Base-by-base conservation (phyloP, 768 basidiomycete genomes). In the Clitopilus passeckerianus region DNA sequence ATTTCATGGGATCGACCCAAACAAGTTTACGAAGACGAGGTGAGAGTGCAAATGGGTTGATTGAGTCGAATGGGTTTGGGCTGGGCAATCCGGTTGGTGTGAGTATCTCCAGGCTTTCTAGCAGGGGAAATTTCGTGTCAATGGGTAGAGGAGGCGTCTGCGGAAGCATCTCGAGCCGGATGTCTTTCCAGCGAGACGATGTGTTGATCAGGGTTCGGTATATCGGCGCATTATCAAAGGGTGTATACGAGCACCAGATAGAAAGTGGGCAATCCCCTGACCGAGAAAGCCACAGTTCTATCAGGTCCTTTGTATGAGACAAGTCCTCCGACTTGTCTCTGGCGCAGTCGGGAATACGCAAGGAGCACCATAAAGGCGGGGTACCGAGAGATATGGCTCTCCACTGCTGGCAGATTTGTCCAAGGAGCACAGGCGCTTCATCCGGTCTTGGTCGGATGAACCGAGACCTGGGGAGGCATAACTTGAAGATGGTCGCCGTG, bases 331-430 rank as follows among this genome's bases (percentile, higher is more conserved):
- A 12, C 18, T 20, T 50, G 5, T 18, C 5, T 4, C 23, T 61
- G 3, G 27, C 7, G 27, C 4, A 7, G 50, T 74, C 72, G 8
- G 57, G 35, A 6, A 74, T 56, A 10, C 66, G 56, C 18, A 73
- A 60, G 53, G 64, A 68, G 9, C 70, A 62, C 72, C 72, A 74
- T 0, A 74, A 57, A 57, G 72, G 69, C 2, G 74, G 70, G 1
- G 74, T 68, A 5, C 63, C 60, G 15, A 67, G 64, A 20, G 58
- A 65, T 58, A 75, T 63, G 6, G 30, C 53, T 44, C 72, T 63
- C 72, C 72, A 74, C 23, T 71, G 64, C 16, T 64, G 71, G 60
- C 72, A 74, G 27, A 74, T 64, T 18, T 66, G 73, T 0, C 70
- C 66, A 37, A 75, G 69, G 37, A 74, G 57, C 7, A 75, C 58